Evolutionary conservation across 768 basidiomycete genomes (phyloP), one percentile per base, ranked within the genome.

Genomic region (Scleroderma citrinum): DNA sequence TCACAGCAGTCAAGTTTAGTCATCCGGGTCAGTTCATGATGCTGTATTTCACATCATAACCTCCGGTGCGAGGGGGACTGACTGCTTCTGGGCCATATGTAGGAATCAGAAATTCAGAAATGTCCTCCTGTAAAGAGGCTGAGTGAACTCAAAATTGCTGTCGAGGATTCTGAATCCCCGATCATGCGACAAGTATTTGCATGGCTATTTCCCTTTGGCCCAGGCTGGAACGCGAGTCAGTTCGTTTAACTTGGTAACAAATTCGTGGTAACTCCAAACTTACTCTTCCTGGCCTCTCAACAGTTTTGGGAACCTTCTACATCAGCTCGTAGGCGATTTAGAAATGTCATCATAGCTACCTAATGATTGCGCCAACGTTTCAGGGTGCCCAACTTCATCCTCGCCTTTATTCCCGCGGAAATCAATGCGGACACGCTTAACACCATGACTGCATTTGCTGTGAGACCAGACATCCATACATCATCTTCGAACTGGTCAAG

Each of bases 371-470:
- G 46, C 53, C 49, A 55, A 57, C 56, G 60, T 62, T 51, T 53
- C 62, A 93, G 91, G 32, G 81, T 94, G 49, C 92, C 92, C 43
- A 96, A 96, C 70, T 89, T 96, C 59, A 92, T 96, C 54, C 85
- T 96, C 46, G 88, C 89, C 5, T 92, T 94, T 64, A 94, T 95
- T 57, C 92, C 92, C 24, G 86, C 87, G 46, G 76, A 92, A 64
- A 91, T 95, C 60, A 83, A 85, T 66, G 75, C 77, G 14, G 75
- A 89, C 64, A 92, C 90, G 38, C 76, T 94, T 50, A 93, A 93
- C 60, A 92, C 88, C 12, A 93, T 93, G 91, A 93, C 91, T 30
- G 88, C 92, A 6, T 93, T 93, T 64, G 92, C 92, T 52, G 87
- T 89, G 64, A 65, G 85, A 64, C 51, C 49, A 46, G 37, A 37